Evolutionary conservation across 2,329 filamentous ascomycete species (phyloP), one percentile per base, ranked within the genome.

Genomic region (Fusarium subtropicale): DNA sequence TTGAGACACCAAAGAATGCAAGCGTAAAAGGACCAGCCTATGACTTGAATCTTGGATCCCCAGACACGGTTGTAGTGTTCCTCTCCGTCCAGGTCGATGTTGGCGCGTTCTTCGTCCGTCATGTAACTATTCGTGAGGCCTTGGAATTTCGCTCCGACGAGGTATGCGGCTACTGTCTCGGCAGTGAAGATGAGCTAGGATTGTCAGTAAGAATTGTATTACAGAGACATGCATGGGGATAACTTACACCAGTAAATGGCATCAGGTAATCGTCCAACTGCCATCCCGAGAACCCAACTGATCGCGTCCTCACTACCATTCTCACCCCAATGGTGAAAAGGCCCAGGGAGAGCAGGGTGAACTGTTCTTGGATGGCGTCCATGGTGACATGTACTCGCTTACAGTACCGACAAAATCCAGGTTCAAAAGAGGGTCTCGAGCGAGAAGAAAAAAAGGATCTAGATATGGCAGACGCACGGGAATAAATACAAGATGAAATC

Each of bases 11-110:
- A 78, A 4, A 78, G 62, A n/a, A 73, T 72, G 16, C 74, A 72
- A 16, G 71, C 75, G 45, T 77, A 77, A n/a, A 78, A 62, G 4
- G 73, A 76, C 76, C 76, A 78, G 26, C 74, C 69, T 26, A 74
- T 64, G 7, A 75, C 50, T 61, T 81, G 74, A 62, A 78, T 69
- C 69, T 70, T 71, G 52, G 74, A 73, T 50, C 80, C 77, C 68
- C 52, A 69, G 47, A 72, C 62, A 7, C 76, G 71, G 30, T 73
- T 72, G 31, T 55, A 72, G 13, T 73, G 61, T 24, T 73, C 70
- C 12, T 16, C 16, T 2, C 70, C 38, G 4, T 59, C 22, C 2
- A 48, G 2, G 9, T 72, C 70, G 53, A 72, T 54, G 33, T 33
- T 44, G 24, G 69, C 70, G 18, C 70, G 67, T 22, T 72, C 26